A percentile compares a stretch with the other conserved stretches of the same genome.
Evolutionary conservation across 176 grass and related monocot genomes (phyloP).

Genomic region (Cymbopogon citratus): DNA sequence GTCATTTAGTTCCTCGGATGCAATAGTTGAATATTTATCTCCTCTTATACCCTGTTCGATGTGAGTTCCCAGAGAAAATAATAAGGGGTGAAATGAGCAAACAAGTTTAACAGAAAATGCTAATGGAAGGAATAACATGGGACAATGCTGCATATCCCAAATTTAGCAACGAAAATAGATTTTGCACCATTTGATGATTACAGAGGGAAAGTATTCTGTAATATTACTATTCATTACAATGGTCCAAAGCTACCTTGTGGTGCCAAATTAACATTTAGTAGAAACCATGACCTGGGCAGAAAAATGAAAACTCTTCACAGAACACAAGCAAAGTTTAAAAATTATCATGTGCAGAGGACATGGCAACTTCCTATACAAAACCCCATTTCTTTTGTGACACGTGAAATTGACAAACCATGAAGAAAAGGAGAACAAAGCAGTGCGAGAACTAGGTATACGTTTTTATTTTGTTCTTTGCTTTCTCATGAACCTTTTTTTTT

Average conservation of each 20-base stretch:
- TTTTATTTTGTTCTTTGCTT: neutral
- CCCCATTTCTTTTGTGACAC: neutral
- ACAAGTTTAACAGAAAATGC: neutral
- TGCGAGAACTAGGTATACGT: neutral
- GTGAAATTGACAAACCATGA: neutral
- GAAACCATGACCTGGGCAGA: neutral
- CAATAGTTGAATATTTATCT: neutral
- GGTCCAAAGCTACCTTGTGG: neutral
- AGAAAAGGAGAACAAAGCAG: neutral
- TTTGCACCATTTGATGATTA: neutral
- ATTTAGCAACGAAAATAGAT: conserved; percentile 1
- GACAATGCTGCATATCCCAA: neutral
- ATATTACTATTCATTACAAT: neutral
- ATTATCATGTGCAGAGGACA: neutral
- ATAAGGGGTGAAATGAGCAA: neutral
- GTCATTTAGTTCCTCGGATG: conserved; percentile 31
- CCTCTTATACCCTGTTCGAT: conserved; percentile 10
- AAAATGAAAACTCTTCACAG: neutral
- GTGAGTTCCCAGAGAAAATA: neutral
- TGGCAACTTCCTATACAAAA: neutral
- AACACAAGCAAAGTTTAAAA: neutral
- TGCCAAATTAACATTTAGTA: neutral
- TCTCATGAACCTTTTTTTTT: neutral
- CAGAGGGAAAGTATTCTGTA: neutral
- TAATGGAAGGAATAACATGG: neutral